Percentiles rank a stretch among this genome's conserved stretches.
These are phyloP conservation scores for Trichoderma sp. DNA, from an alignment of 2,329 filamentous ascomycete genomes.

Conservation along the genomic window DNA sequence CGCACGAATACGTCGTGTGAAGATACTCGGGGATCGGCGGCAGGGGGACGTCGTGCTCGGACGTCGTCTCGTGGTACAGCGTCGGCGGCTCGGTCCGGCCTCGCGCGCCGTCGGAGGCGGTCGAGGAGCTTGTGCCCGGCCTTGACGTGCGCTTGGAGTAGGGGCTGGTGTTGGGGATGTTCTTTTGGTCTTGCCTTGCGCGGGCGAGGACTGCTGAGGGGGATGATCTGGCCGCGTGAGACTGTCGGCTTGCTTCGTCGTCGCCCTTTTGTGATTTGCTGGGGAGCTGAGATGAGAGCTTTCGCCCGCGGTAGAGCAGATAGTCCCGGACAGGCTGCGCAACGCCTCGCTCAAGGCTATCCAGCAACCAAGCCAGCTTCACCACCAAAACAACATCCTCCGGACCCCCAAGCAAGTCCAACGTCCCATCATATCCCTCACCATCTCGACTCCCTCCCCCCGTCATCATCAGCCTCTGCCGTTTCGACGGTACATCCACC, in stretches of 20 bases:
- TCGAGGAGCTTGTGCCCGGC: not conserved
- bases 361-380: conserved; percentile 60
- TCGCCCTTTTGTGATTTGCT: not conserved
- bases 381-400: conserved; percentile 53
- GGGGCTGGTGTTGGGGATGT: not conserved
- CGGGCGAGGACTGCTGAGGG: conserved; percentile 32
- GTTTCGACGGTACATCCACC: conserved; percentile 9
- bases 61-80: conserved; percentile 71
- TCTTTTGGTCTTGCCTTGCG: conserved; percentile 30
- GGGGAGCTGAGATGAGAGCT: conserved; percentile 25
- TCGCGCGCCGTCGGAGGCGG: not conserved
- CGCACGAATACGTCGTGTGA: conserved; percentile 70
- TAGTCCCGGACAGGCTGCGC: conserved; percentile 55
- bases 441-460: not conserved
- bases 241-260: not conserved
- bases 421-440: not conserved
- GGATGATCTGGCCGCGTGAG: not conserved
- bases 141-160: conserved; percentile 18
- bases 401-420: not conserved
- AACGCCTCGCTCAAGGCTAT: conserved; percentile 50
- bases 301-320: conserved; percentile 56
- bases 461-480: conserved; percentile 33
- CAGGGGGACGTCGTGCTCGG: conserved; percentile 69
- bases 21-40: conserved; percentile 70
- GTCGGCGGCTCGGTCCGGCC: conserved; percentile 35